Percentiles rank a stretch among this genome's conserved stretches.
These are phyloP conservation scores for Herpotrichia juniperi DNA, from an alignment of 2,329 filamentous ascomycete species.

Conservation along the genomic window DNA sequence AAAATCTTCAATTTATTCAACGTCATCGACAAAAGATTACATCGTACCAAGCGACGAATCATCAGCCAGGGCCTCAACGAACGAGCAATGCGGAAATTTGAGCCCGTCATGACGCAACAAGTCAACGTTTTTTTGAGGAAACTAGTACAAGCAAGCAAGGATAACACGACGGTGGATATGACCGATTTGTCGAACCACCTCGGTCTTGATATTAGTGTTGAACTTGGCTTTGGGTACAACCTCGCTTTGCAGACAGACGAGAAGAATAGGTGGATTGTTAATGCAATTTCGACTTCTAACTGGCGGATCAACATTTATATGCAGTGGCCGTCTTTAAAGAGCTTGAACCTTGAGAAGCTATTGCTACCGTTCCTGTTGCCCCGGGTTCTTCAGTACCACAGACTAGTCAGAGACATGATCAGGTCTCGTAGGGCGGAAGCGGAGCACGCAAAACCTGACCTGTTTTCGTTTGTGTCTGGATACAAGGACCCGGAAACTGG, in stretches of 20 bases:
- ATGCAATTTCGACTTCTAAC: conserved; percentile 32
- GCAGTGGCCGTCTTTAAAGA: conserved; percentile 14
- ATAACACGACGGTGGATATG: conserved; percentile 10
- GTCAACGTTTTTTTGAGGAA: conserved; percentile 4
- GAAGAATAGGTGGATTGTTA: conserved; percentile 29
- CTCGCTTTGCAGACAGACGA: conserved; percentile 35
- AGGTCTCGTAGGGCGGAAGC: conserved; percentile 5
- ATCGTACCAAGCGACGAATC: conserved; percentile 47
- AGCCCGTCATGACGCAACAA: conserved; percentile 26
- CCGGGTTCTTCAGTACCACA: conserved; percentile 5
- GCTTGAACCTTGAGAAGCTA: conserved; percentile 12
- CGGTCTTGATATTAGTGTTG: conserved; percentile 50
- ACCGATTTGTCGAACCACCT: conserved; percentile 12
- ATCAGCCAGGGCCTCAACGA: conserved; percentile 48
- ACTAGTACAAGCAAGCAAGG: conserved; percentile 1
- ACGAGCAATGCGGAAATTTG: conserved; percentile 44
- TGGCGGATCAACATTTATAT: conserved; percentile 15
- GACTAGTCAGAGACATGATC: conserved; percentile 12
- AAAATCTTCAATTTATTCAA: conserved; percentile 18
- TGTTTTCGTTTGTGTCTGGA: conserved; percentile 46
- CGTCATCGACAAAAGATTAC: conserved; percentile 41
- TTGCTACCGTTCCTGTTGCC: conserved; percentile 13
- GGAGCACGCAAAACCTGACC: conserved; percentile 37
- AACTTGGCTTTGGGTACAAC: conserved; percentile 42
- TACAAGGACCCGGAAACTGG: conserved; percentile 47